Percentiles rank a stretch among this genome's conserved stretches.
phyloP scores from a whole-genome alignment of 1,284 basidiomycete species.

The Pascua sp. region DNA sequence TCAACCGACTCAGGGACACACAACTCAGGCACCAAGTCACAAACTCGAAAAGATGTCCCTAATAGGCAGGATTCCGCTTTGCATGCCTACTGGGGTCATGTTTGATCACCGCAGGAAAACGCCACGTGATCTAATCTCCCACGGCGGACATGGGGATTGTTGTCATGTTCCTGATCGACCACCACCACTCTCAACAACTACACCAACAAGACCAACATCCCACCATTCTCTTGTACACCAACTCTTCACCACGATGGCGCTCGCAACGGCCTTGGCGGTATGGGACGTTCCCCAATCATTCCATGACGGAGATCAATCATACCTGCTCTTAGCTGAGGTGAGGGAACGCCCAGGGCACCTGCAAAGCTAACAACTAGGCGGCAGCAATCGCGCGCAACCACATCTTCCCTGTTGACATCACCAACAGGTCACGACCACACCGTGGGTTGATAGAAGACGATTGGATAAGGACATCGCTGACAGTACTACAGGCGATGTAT shows the following conservation, averaged over 20 bases:
- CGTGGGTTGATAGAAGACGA: background rate
- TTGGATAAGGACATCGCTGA: background rate
- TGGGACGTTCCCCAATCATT: slow-evolving; percentile 26
- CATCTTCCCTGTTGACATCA: slow-evolving; percentile 28
- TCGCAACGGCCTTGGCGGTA: slow-evolving; percentile 24
- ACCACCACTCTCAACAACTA: background rate
- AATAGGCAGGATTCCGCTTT: no score
- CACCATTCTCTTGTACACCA: no score
- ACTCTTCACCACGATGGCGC: slow-evolving; percentile 23
- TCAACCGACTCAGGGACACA: no score
- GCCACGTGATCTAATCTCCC: background rate
- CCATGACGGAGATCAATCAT: no score
- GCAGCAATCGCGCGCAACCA: slow-evolving; percentile 17
- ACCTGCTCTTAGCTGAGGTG: no score
- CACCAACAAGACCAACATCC: background rate
- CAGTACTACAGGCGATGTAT: slow-evolving; percentile 14
- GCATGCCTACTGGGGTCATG: background rate
- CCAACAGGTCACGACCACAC: background rate
- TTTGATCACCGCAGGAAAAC: background rate
- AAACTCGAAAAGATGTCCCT: no score
- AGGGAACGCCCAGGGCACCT: no score
- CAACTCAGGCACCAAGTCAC: no score
- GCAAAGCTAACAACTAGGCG: slow-evolving; percentile 21
- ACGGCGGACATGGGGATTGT: background rate
- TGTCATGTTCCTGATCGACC: background rate